Conservation (phyloP, 352 stramenopile genomes). For the Discostella stelligera region DNA sequence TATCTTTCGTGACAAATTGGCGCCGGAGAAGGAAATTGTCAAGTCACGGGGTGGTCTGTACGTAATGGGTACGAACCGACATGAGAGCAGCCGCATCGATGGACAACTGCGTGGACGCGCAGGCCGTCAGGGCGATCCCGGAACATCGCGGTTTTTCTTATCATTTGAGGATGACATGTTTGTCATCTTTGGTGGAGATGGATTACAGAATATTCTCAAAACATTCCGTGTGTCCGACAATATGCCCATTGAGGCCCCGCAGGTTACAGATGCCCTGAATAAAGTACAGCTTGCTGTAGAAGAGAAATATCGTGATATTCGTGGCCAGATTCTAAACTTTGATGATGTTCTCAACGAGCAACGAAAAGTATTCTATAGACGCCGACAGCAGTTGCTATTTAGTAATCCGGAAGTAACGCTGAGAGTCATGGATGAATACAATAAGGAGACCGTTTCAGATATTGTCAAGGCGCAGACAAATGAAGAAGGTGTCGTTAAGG, state of each 20-base stretch:
- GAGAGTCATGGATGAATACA: conserved; percentile 73
- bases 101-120: conserved; percentile 82
- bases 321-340: conserved; percentile 82
- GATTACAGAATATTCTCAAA: conserved; percentile 81
- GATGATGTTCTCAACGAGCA: conserved; percentile 83
- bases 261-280: conserved; percentile 82
- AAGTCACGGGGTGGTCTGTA: conserved; percentile 81
- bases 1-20: conserved; percentile 68
- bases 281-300: conserved; percentile 84
- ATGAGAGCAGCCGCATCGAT: conserved; percentile 85
- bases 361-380: conserved; percentile 74
- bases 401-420: conserved; percentile 60
- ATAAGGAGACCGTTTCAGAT: conserved; percentile 70
- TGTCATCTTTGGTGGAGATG: conserved; percentile 83
- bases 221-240: conserved; percentile 85
- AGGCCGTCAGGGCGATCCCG: conserved; percentile 85
- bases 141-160: conserved; percentile 85
- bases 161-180: conserved; percentile 87
- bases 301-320: conserved; percentile 84
- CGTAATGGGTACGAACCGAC: conserved; percentile 85
- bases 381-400: conserved; percentile 65
- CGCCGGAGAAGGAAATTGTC: conserved; percentile 77
- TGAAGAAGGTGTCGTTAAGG: conserved; percentile 56
- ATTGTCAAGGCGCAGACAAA: conserved; percentile 79
- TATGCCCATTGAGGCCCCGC: conserved; percentile 84